phyloP scores from a whole-genome alignment of 2,329 filamentous ascomycete species.

The Cytospora mali region DNA sequence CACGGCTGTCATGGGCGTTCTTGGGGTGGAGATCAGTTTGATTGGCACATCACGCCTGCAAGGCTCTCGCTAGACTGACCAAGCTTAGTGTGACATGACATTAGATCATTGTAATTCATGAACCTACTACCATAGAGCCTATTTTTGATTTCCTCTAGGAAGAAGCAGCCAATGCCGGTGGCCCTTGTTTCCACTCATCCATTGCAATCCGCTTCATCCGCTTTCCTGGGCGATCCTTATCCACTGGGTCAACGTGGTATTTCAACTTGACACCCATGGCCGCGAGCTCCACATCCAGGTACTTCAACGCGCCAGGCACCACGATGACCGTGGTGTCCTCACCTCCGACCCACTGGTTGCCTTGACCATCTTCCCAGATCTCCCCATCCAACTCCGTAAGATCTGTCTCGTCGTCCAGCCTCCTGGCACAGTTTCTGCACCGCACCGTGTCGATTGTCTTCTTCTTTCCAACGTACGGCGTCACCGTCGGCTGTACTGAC shows the following conservation, averaged over 20 bases:
- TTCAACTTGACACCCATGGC: slow-evolving; percentile 97
- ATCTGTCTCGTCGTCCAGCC: slow-evolving; percentile 60
- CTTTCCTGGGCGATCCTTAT: slow-evolving; percentile 65
- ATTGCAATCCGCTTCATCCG: slow-evolving; percentile 24
- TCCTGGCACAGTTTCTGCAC: slow-evolving; percentile 75
- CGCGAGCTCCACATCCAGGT: slow-evolving; percentile 90
- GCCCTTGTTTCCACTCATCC: slow-evolving; percentile 26
- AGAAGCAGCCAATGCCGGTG: slow-evolving; percentile 23
- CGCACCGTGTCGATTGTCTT: slow-evolving; percentile 70
- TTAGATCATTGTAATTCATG: slow-evolving; percentile 21
- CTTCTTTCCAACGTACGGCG: slow-evolving; percentile 64
- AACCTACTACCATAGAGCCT: slow-evolving; percentile 7
- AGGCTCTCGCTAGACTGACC: not conserved
- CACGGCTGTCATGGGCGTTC: not conserved
- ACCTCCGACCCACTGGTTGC: slow-evolving; percentile 81
- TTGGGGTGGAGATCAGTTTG: not conserved
- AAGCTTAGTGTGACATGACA: slow-evolving; percentile 10
- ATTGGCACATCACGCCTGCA: not conserved
- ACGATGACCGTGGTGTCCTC: slow-evolving; percentile 90
- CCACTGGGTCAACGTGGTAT: slow-evolving; percentile 61
- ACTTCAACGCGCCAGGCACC: slow-evolving; percentile 89
- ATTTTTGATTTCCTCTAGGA: slow-evolving; percentile 9
- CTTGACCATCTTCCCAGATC: slow-evolving; percentile 91
- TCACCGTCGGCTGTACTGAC: slow-evolving; percentile 79
- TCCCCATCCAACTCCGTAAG: slow-evolving; percentile 64